Evolutionary conservation across 108 stramenopile species (phyloP).

Genomic region (Discostella stelligeroides): DNA sequence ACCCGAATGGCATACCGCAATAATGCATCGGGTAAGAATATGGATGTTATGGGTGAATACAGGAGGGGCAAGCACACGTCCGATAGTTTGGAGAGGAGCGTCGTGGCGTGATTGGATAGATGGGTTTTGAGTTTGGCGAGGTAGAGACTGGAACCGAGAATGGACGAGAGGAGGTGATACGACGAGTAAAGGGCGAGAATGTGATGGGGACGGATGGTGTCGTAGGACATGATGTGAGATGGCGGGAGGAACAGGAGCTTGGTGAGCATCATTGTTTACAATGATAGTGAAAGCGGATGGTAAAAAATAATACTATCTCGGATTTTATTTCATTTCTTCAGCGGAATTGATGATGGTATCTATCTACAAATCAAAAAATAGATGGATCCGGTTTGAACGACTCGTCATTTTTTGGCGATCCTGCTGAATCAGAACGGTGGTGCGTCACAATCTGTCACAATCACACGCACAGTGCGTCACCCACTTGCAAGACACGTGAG

Average conservation of each 20-base stretch:
- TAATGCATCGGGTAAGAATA: slow-evolving; percentile 64
- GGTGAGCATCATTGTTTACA: slow-evolving; percentile 13
- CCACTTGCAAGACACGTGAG: no score
- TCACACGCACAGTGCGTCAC: no score
- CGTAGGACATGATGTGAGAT: slow-evolving; percentile 30
- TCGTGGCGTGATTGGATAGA: slow-evolving; percentile 37
- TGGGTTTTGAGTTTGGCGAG: slow-evolving; percentile 38
- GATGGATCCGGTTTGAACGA: no score
- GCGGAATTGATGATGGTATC: no score
- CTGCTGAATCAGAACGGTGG: no score
- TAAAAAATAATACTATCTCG: no score
- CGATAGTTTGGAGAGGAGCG: slow-evolving; percentile 42
- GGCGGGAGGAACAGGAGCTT: not conserved
- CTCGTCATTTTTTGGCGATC: not conserved
- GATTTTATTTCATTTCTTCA: no score
- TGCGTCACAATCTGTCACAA: no score
- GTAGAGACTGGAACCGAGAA: slow-evolving; percentile 51
- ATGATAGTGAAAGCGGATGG: no score
- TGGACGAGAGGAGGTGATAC: slow-evolving; percentile 26
- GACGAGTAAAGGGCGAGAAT: slow-evolving; percentile 50
- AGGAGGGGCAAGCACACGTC: slow-evolving; percentile 53
- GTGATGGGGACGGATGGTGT: slow-evolving; percentile 64
- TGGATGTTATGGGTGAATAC: slow-evolving; percentile 47
- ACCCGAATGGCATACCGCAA: slow-evolving; percentile 78
- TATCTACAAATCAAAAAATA: no score